Base-by-base conservation (phyloP, 2,329 filamentous ascomycete species). In the Dactylellina cionopaga region DNA sequence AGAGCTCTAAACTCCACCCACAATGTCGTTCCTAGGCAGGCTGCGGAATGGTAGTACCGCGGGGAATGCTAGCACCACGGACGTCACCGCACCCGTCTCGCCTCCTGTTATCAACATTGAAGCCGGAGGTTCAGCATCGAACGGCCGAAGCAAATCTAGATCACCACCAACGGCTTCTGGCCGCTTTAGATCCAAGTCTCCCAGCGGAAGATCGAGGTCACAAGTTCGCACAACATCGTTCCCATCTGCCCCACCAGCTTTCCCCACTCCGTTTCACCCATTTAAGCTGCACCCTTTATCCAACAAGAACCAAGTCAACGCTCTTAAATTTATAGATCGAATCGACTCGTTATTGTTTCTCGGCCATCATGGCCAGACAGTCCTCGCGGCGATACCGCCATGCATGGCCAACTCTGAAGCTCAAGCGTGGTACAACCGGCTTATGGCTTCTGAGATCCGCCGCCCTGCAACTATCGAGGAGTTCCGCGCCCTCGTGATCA, bases 251-350 rank as follows among this genome's bases (percentile, higher is more conserved):
- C 68, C 62, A 27, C 62, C 69, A 11, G 44, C 69, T 5, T 74
- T 74, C 69, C 69, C 69, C 27, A 74, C 69, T 10, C 69, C 69
- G 5, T 74, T 74, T 43, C 69, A 74, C 62, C 62, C 62, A 9
- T 74, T 74, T 19, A 74, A 74, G 22, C 55, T 74, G 17, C 60
- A 74, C 39, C 69, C 69, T 2, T 41, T 68, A 19, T 68, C 69
- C n/a, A 74, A 66, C 55, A 74, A 74, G 62, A 74, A 74, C 55
- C 69, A 74, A 25, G 69, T 74, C 54, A 74, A 74, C 35, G 69
- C 69, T 29, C 49, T 74, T n/a, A 74, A 74, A 33, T 74, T 74
- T 43, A 74, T 74, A 3, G 69, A 74, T 24, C 46, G 69, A 39
- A 74, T 74, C 43, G 69, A 74, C 47, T 74, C 69, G 19, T 46